Evolutionary conservation across 352 stramenopile species (phyloP), one percentile per base, ranked within the genome.

Genomic region (Globisporangium paroecandrum): DNA sequence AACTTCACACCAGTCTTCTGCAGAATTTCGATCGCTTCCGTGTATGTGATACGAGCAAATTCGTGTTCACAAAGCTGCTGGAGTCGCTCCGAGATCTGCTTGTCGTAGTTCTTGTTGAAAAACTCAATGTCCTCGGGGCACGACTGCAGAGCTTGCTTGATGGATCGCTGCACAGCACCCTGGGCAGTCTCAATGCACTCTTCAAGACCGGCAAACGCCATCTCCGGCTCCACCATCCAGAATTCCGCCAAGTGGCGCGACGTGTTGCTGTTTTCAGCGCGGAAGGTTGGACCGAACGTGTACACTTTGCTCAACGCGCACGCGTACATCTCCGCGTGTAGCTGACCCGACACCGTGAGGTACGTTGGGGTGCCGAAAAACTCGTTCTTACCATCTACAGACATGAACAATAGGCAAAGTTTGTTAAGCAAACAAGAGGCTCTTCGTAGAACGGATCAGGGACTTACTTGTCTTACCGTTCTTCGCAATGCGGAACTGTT

Each of bases 221-320:
- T 96, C 73, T 97, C 89, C 4, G 95, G 95, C 77, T 99, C 98
- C 5, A 99, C 94, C 97, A 99, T 99, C 85, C 95, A 98, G 77
- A 99, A 99, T 70, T 99, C 96, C 25, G 95, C 91, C 56, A 99
- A 80, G 74, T 99, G 97, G 41, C 97, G 84, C 12, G 93, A 95
- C 20, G 97, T 99, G 80, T 99, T 97, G 71, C 85, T 98, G 83
- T 99, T 99, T 77, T 99, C 97, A 0, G 98, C 98, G 34, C 97
- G 91, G 75, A 99, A 99, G 1, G 98, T 99, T 34, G 98, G 98
- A 1, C 97, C 98, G 76, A 99, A 99, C 1, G 97, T 99, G 81
- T 99, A 99, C 53, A 99, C 92, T 75, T 99, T 98, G 70, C 96
- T 95, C 61, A 99, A 74, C 8, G 97, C 97, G 69, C 87, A 99